Base-by-base conservation (phyloP, 805 yeast species). In the Wickerhamiella kazuoi region DNA sequence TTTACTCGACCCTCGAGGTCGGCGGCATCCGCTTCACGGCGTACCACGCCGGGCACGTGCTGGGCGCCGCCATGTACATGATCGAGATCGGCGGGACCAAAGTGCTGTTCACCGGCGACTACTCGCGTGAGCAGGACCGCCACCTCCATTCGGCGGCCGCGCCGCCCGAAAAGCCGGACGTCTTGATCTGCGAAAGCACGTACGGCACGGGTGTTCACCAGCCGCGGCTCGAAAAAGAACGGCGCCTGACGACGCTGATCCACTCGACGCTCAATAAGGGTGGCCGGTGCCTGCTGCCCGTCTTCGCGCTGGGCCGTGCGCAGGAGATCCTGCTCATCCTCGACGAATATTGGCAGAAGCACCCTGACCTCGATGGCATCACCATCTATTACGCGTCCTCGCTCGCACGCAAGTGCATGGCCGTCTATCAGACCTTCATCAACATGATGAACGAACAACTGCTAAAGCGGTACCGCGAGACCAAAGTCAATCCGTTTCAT, bases 31-130 rank as follows among this genome's bases (percentile, higher is more conserved):
- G 90, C 53, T 87, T 90, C 63, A 90, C 98, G 1, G 98, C 98
- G 1, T 90, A 79, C 57, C 99, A 87, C 61, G 99, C 99, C 6
- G 99, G 99, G n/a, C 99, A 90, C 67, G 99, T 90, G 11, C 64
- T 90, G 34, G 99, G 99, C 40, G 97, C 98, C 9, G 95, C 97
- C 11, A 90, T 90, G 97, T 90, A 77, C 57, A 76, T 90, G 47
- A 72, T 90, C 36, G 99, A 90, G 57, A 79, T 90, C 50, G 95
- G 94, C 16, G 96, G 96, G 0, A 62, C 87, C 43, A 80, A 82
- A 48, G 68, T 83, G 0, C 58, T 90, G 38, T 90, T 87, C 55
- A 90, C 99, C 0, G 99, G 99, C 41, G 99, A 90, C 58, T 90
- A 82, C 54, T 87, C 97, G 3, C 68, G 99, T 51, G 97, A 87